phyloP scores from a whole-genome alignment of 805 yeast species.

The Wickerhamia fluorescens region DNA sequence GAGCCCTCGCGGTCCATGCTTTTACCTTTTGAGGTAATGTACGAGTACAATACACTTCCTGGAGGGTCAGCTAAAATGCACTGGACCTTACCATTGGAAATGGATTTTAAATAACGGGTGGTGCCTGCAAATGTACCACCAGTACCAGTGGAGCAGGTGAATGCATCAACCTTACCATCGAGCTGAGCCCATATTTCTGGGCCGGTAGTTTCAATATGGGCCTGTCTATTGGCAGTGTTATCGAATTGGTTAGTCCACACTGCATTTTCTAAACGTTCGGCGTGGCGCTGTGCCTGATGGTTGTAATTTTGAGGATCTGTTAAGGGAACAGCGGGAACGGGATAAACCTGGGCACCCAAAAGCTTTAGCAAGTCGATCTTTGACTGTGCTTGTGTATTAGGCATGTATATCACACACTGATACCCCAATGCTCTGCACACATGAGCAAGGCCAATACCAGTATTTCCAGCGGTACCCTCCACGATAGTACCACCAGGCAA shows the following conservation, averaged over 20 bases:
- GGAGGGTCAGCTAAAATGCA: conserved; percentile 88
- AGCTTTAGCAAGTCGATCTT: conserved; percentile 69
- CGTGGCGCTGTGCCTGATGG: conserved; percentile 81
- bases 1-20: conserved; percentile 68
- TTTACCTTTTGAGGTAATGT: conserved; percentile 64
- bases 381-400: conserved; percentile 77
- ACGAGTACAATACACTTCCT: conserved; percentile 78
- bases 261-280: conserved; percentile 67
- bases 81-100: conserved; percentile 54
- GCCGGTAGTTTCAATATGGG: conserved; percentile 85
- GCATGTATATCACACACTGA: conserved; percentile 83
- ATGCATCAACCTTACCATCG: conserved; percentile 70
- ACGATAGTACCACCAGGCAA: conserved; percentile 83
- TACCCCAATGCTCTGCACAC: conserved; percentile 79
- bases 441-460: conserved; percentile 88
- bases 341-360: conserved; percentile 80
- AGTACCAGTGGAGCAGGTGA: conserved; percentile 88
- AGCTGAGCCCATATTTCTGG: conserved; percentile 90
- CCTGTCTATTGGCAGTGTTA: conserved; percentile 78
- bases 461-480: conserved; percentile 93
- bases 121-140: conserved; percentile 91
- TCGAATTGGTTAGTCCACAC: conserved; percentile 94
- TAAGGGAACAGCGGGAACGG: conserved; percentile 82
- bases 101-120: conserved; percentile 68
- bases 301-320: conserved; percentile 81